Base-by-base conservation (phyloP, 2,329 filamentous ascomycete genomes). In the Graphiopsis chlorocephala region DNA sequence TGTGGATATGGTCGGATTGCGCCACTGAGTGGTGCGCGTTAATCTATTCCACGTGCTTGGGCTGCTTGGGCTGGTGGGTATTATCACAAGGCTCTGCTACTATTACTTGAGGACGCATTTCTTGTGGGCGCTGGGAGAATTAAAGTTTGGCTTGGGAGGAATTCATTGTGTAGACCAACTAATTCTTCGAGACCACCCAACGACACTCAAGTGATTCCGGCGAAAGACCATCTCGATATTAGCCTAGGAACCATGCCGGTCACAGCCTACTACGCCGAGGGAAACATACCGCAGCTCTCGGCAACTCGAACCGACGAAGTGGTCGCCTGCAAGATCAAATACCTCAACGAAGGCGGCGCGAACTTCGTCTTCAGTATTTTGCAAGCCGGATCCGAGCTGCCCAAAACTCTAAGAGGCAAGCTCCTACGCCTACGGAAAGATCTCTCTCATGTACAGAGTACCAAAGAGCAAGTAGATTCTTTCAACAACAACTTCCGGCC, bases 271-370 rank as follows among this genome's bases (percentile, higher is more conserved):
- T 64, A 57, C 53, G 25, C 28, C 14, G 33, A 63, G 31, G 61
- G 61, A 23, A 45, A 38, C 25, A 20, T 28, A 20, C 52, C 61
- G 15, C 45, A 35, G 25, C 29, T 64, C n/a, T 50, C 53, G 15
- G 28, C 33, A 17, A 59, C 28, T n/a, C 53, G 31, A 10, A 50
- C 61, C 15, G 38, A 48, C 11, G 33, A 48, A 5, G 42, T 31
- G 1, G 53, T 59, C 17, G 38, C 61, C 42, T 68, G 66, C 64
- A 63, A 33, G 17, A 65, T 76, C 48, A 68, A 73, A 20, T 77
- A 77, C 58, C 68, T 76, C n/a, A 72, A 74, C 55, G 76, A 77
- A 71, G 76, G 76, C 59, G 75, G 75, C 48, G 76, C 76, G 12
- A 78, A 78, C 64, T 67, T 77, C 55, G 68, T 78, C 35, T 76